phyloP scores from a whole-genome alignment of 2,329 filamentous ascomycete genomes.

The Aureobasidium sp. region DNA sequence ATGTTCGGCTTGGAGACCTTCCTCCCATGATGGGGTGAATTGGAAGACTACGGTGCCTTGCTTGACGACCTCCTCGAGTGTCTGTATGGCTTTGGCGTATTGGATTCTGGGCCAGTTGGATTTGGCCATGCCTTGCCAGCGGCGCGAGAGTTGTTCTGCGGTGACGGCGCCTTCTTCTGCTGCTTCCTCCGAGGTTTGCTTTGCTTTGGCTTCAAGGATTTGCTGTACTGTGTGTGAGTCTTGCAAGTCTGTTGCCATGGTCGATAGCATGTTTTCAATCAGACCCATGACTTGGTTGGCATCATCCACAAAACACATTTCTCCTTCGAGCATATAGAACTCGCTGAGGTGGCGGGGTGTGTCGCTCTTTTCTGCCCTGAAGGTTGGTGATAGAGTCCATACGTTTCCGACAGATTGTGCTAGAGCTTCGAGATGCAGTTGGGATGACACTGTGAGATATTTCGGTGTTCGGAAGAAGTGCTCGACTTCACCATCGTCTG shows the following conservation, averaged over 20 bases:
- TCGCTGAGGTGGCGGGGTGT: constrained; percentile 91
- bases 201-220: constrained; percentile 32
- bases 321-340: constrained; percentile 97
- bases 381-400: constrained; percentile 89
- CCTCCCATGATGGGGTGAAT: constrained; percentile 59
- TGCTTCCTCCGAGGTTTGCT: constrained; percentile 23
- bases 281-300: constrained; percentile 65
- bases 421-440: constrained; percentile 88
- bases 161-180: constrained; percentile 31
- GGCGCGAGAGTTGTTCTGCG: constrained; percentile 47
- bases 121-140: constrained; percentile 62
- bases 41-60: constrained; percentile 49
- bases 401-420: constrained; percentile 82
- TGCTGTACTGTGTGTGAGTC: constrained; percentile 30
- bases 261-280: constrained; percentile 68
- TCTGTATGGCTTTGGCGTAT: constrained; percentile 67
- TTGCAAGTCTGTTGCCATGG: constrained; percentile 36
- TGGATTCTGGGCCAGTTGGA: constrained; percentile 79
- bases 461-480: constrained; percentile 80
- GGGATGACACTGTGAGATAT: constrained; percentile 90
- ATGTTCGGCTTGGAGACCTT: constrained; percentile 79
- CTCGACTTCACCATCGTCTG: constrained; percentile 29
- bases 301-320: constrained; percentile 67
- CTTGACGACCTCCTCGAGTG: constrained; percentile 48
- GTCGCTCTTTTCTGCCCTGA: constrained; percentile 87